phyloP scores from a whole-genome alignment of 352 stramenopile genomes.

The Phytophthora sp. region DNA sequence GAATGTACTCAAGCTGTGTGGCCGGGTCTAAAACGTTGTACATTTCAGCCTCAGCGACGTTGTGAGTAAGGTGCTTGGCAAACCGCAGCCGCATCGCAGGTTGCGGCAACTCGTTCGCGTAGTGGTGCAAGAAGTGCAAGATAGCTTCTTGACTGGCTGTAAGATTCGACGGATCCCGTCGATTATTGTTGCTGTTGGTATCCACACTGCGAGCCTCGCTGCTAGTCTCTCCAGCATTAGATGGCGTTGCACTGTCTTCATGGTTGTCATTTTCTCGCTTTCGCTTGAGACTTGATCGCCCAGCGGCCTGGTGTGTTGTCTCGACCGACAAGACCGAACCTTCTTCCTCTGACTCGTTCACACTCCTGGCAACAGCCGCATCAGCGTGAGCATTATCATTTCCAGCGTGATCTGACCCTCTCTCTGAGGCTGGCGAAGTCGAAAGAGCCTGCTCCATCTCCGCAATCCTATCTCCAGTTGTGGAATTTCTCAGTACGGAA shows the following conservation, averaged over 20 bases:
- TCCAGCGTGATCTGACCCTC: not conserved
- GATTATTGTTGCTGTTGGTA: too few species aligned
- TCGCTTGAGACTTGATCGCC: conserved; percentile 18
- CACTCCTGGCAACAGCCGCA: not conserved
- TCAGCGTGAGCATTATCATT: not conserved
- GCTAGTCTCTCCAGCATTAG: not conserved
- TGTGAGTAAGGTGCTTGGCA: conserved; percentile 51
- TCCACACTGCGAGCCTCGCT: not conserved
- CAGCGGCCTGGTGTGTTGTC: not conserved
- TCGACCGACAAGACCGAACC: not conserved
- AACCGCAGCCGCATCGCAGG: conserved; percentile 39
- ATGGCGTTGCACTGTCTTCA: not conserved
- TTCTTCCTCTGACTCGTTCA: not conserved
- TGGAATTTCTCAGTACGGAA: not conserved
- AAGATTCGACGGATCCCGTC: not conserved
- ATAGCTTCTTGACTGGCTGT: conserved; percentile 51
- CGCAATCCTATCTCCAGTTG: not conserved
- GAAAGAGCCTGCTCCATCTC: not conserved
- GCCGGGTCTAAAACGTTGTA: conserved; percentile 65
- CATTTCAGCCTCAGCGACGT: conserved; percentile 60
- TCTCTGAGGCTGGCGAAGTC: not conserved
- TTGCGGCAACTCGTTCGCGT: conserved; percentile 35
- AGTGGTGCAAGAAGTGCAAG: conserved; percentile 45
- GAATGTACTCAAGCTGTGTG: conserved; percentile 47
- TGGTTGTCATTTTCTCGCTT: conserved; percentile 16